phyloP scores from a whole-genome alignment of 2,329 filamentous ascomycete species.

The Cercospora beticola region DNA sequence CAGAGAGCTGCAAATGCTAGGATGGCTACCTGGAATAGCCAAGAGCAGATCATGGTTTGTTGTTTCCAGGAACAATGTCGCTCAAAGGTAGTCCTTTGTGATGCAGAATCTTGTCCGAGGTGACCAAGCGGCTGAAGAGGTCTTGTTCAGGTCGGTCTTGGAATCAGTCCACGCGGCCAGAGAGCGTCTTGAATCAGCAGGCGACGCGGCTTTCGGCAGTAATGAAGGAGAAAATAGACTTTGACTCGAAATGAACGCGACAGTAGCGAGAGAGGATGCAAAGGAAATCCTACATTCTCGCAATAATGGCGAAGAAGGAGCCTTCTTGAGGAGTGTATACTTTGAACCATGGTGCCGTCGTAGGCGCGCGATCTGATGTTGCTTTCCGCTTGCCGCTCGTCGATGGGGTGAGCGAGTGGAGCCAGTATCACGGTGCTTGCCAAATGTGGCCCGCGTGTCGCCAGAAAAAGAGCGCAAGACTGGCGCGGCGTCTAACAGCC shows the following conservation, averaged over 20 bases:
- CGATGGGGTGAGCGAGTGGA: not conserved
- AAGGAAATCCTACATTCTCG: not conserved
- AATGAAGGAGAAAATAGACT: not conserved
- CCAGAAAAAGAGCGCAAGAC: not conserved
- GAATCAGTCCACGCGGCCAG: not conserved
- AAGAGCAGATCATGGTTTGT: not conserved
- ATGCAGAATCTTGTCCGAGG: not conserved
- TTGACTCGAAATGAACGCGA: not conserved
- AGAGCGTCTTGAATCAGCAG: not conserved
- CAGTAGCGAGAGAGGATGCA: not conserved
- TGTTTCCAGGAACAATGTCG: not conserved
- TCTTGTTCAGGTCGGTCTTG: not conserved
- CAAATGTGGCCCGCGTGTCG: not conserved
- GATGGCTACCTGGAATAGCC: not conserved
- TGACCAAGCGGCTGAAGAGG: not conserved
- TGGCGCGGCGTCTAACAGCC: not conserved
- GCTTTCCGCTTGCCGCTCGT: not conserved
- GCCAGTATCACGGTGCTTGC: not conserved
- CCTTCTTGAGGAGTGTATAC: not conserved
- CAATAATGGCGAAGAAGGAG: not conserved
- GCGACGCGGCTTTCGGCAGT: not conserved
- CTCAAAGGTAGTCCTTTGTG: not conserved
- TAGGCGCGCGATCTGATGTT: not conserved
- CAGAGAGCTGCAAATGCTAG: not conserved
- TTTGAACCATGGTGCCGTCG: not conserved